phyloP scores from a whole-genome alignment of 2,329 filamentous ascomycete species.

The Aureobasidium melanogenum region DNA sequence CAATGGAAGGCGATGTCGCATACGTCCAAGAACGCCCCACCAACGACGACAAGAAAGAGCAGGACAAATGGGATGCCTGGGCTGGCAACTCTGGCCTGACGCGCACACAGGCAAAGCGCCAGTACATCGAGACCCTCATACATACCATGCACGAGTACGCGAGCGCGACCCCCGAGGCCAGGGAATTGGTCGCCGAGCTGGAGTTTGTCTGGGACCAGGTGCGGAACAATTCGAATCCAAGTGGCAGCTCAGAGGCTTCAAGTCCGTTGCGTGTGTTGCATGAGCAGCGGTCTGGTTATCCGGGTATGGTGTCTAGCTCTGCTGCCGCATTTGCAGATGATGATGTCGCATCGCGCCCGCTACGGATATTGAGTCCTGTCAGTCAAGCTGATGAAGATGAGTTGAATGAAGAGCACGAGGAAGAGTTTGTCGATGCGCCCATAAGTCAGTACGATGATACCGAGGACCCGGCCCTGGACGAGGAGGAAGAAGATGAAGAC shows the following conservation, averaged over 20 bases:
- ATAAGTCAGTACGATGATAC: constrained; percentile 15
- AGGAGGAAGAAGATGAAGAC: constrained; percentile 10
- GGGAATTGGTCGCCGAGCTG: constrained; percentile 84
- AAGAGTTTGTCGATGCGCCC: constrained; percentile 19
- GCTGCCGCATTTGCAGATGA: constrained; percentile 1
- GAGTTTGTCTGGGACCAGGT: constrained; percentile 99
- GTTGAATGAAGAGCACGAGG: constrained; percentile 33
- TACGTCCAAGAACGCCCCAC: constrained; percentile 86
- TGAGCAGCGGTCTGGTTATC: constrained; percentile 1
- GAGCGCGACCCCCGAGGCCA: constrained; percentile 70
- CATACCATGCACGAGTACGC: constrained; percentile 96
- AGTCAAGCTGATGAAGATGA: constrained; percentile 52
- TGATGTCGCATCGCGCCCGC: constrained; percentile 13
- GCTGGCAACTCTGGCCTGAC: constrained; percentile 74
- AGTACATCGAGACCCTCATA: constrained; percentile 89
- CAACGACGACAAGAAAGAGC: constrained; percentile 24
- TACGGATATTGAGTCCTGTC: constrained; percentile 68
- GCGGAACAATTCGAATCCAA: constrained; percentile 52
- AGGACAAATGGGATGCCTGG: constrained; percentile 70
- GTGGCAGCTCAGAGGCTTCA: constrained; percentile 1
- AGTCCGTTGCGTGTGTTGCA: constrained; percentile 11
- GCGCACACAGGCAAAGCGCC: constrained; percentile 84
- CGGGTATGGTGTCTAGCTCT: neutral
- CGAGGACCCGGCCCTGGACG: neutral
- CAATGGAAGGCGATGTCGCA: constrained; percentile 96